phyloP scores from a whole-genome alignment of 169 alveolate genomes.

The Cryptosporidium tyzzeri region DNA sequence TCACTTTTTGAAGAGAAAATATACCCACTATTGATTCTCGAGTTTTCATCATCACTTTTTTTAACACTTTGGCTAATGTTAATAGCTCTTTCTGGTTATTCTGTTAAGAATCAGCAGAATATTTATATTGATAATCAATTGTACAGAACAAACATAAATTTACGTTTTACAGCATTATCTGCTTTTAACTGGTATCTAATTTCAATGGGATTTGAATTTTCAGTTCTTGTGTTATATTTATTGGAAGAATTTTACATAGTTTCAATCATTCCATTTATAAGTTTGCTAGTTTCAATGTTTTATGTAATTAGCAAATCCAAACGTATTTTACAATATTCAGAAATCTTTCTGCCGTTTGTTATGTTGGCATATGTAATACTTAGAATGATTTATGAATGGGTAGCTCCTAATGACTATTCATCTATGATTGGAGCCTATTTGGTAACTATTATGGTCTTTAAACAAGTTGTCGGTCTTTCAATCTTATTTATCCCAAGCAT shows the following conservation, averaged over 20 bases:
- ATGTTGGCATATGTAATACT: constrained; percentile 49
- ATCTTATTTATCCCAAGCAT: constrained; percentile 25
- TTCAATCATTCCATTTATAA: constrained; percentile 51
- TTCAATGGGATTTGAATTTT: constrained; percentile 55
- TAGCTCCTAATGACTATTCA: constrained; percentile 41
- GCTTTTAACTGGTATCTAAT: constrained; percentile 42
- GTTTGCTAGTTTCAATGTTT: constrained; percentile 27
- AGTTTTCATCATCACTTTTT: constrained; percentile 31
- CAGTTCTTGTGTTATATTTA: constrained; percentile 32
- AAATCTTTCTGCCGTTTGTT: constrained; percentile 36
- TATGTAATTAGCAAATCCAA: constrained; percentile 43
- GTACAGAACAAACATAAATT: constrained; percentile 21
- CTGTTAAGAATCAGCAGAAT: constrained; percentile 21
- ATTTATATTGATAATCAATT: constrained; percentile 21
- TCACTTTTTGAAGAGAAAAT: constrained; percentile 37
- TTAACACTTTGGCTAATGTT: constrained; percentile 47
- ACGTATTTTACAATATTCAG: constrained; percentile 35
- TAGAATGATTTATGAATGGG: constrained; percentile 47
- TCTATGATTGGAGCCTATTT: constrained; percentile 34
- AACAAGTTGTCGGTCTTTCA: constrained; percentile 67
- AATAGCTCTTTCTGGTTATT: constrained; percentile 41
- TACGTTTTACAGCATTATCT: constrained; percentile 28
- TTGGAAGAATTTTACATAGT: constrained; percentile 44
- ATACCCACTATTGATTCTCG: constrained; percentile 36
- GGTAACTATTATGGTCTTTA: constrained; percentile 28